Conservation (phyloP, 2,329 filamentous ascomycete genomes). For the Aspergillus texensis region DNA sequence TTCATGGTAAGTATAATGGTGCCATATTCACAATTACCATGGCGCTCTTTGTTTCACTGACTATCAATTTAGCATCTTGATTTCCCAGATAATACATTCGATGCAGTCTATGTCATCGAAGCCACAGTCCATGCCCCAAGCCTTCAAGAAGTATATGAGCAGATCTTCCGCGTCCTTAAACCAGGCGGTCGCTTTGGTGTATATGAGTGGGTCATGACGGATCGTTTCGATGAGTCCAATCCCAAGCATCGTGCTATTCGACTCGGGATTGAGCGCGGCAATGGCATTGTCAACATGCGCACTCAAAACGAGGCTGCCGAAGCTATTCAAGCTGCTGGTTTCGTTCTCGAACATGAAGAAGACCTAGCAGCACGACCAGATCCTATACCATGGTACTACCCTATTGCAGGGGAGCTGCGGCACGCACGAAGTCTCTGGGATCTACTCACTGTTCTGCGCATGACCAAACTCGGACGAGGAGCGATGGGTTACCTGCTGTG, state of each 20-base stretch:
- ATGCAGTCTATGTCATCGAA: conserved; percentile 94
- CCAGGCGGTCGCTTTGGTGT: conserved; percentile 95
- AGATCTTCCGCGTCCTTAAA: conserved; percentile 93
- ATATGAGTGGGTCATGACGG: conserved; percentile 98
- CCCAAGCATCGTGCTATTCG: conserved; percentile 83
- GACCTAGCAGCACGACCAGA: conserved; percentile 79
- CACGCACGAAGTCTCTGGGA: not conserved
- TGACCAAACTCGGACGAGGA: not conserved
- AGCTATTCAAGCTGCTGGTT: conserved; percentile 84
- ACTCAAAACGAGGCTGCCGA: conserved; percentile 76
- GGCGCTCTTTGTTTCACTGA: not conserved
- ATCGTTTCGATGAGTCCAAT: conserved; percentile 86
- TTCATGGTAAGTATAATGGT: conserved; percentile 66
- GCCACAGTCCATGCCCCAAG: conserved; percentile 91
- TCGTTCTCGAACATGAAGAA: conserved; percentile 78
- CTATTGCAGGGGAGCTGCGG: conserved; percentile 64
- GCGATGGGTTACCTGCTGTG: not conserved
- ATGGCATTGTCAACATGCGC: conserved; percentile 97
- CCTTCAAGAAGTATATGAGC: conserved; percentile 84
- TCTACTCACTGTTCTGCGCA: not conserved
- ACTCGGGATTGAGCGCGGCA: conserved; percentile 88
- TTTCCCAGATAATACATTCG: conserved; percentile 89
- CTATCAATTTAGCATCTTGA: conserved; percentile 67
- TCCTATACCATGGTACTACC: conserved; percentile 87
- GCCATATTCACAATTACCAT: not conserved